phyloP scores from a whole-genome alignment of 2,329 filamentous ascomycete species.

The Aspergillus costaricaensis region DNA sequence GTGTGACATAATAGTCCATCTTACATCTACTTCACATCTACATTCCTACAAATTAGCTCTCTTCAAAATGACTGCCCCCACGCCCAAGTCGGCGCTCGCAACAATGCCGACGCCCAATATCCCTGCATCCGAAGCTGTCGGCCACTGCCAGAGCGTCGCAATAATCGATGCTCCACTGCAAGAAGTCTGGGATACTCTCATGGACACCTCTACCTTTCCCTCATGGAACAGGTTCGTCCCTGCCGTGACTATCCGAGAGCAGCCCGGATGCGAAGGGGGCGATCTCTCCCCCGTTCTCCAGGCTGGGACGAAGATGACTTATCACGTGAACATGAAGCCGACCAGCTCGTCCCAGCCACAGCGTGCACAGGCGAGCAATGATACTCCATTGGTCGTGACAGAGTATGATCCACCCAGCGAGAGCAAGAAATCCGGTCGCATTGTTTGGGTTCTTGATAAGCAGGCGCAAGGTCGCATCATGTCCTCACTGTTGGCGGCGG shows the following conservation, averaged over 20 bases:
- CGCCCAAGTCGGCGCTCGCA: conserved; percentile 6
- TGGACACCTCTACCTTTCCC: conserved; percentile 49
- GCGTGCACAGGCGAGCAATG: conserved; percentile 27
- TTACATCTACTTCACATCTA: neutral
- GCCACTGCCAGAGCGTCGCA: conserved; percentile 37
- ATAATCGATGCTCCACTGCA: conserved; percentile 44
- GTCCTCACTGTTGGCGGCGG: conserved; percentile 42
- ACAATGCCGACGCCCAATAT: conserved; percentile 30
- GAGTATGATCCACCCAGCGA: conserved; percentile 29
- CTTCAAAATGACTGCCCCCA: conserved; percentile 12
- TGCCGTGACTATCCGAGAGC: conserved; percentile 47
- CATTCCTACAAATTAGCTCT: neutral
- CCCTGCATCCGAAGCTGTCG: conserved; percentile 29
- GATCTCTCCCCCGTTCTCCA: conserved; percentile 34
- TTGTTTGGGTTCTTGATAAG: conserved; percentile 33
- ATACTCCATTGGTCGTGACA: conserved; percentile 33
- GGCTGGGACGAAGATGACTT: conserved; percentile 46
- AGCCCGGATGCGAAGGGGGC: conserved; percentile 29
- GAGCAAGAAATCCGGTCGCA: conserved; percentile 20
- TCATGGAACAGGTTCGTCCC: conserved; percentile 53
- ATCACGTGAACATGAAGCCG: conserved; percentile 47
- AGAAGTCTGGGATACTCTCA: conserved; percentile 47
- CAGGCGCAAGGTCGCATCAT: conserved; percentile 33
- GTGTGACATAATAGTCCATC: neutral
- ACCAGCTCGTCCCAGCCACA: conserved; percentile 24